phyloP scores from a whole-genome alignment of 2,329 filamentous ascomycete species.

The Fusarium neocosmosporiellum region DNA sequence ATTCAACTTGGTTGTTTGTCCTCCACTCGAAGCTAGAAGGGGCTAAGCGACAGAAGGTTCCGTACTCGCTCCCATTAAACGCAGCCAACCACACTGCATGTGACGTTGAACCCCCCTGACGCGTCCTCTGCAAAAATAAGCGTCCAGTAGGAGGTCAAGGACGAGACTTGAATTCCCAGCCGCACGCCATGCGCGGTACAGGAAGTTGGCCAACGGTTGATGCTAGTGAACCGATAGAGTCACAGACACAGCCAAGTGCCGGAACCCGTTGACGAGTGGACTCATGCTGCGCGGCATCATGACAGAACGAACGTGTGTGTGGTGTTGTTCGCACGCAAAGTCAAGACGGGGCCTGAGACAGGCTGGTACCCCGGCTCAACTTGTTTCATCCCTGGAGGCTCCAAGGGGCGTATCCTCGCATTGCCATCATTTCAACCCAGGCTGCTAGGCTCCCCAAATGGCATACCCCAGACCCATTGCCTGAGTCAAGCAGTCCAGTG shows the following conservation, averaged over 20 bases:
- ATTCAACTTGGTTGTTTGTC: slow-evolving; percentile 22
- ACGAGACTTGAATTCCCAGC: not conserved
- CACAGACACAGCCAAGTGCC: not conserved
- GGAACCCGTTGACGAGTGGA: not conserved
- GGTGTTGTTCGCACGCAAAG: slow-evolving; percentile 1
- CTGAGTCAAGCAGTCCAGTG: slow-evolving; percentile 32
- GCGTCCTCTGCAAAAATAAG: slow-evolving; percentile 17
- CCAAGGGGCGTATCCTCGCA: slow-evolving; percentile 19
- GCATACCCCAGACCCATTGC: slow-evolving; percentile 39
- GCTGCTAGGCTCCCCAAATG: slow-evolving; percentile 5
- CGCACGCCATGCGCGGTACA: not conserved
- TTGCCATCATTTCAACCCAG: slow-evolving; percentile 24
- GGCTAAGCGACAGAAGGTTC: slow-evolving; percentile 12
- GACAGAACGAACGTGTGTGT: not conserved
- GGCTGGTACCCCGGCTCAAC: slow-evolving; percentile 28
- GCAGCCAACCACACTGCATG: slow-evolving; percentile 18
- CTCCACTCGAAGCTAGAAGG: slow-evolving; percentile 12
- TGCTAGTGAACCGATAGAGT: not conserved
- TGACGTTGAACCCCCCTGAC: slow-evolving; percentile 31
- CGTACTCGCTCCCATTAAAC: not conserved
- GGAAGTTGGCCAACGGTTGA: not conserved
- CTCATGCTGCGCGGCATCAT: not conserved
- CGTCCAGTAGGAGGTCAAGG: slow-evolving; percentile 6
- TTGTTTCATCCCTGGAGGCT: slow-evolving; percentile 35
- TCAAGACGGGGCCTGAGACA: slow-evolving; percentile 3